Conservation (phyloP, 495 filamentous ascomycete genomes). For the Penicillium tannophilum region DNA sequence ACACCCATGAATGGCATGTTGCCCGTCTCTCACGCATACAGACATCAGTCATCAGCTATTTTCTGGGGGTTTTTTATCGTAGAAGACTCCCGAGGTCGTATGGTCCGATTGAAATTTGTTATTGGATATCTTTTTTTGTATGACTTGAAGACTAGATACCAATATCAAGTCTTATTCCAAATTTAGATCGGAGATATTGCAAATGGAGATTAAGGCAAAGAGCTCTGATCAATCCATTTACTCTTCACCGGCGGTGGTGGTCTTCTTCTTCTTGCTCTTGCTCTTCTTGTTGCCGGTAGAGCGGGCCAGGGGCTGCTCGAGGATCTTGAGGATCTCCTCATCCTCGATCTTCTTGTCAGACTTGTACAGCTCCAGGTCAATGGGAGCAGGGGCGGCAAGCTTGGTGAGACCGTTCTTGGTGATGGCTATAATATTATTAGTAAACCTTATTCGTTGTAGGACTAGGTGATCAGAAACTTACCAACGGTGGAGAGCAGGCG, state of each 20-base stretch:
- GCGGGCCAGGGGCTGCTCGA: constrained; percentile 79
- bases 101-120: constrained; percentile 19
- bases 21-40: not conserved
- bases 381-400: constrained; percentile 70
- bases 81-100: constrained; percentile 11
- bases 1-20: not conserved
- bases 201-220: constrained; percentile 14
- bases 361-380: constrained; percentile 78
- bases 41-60: constrained; percentile 3
- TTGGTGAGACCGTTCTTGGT: constrained; percentile 95
- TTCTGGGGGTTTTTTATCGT: not conserved
- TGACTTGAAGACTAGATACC: constrained; percentile 8
- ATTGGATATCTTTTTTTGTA: constrained; percentile 32
- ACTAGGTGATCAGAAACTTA: constrained; percentile 47
- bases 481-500: constrained; percentile 88
- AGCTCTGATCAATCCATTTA: constrained; percentile 35
- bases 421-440: constrained; percentile 63
- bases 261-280: constrained; percentile 92
- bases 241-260: constrained; percentile 67
- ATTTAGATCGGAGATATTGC: constrained; percentile 18
- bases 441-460: constrained; percentile 17
- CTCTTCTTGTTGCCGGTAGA: constrained; percentile 73
- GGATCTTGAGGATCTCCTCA: constrained; percentile 89
- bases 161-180: constrained; percentile 14
- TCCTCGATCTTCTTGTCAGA: constrained; percentile 97